These are phyloP conservation scores for Ceratobasidium sp. DNA, from an alignment of 1,284 basidiomycete species.

Conservation along the genomic window DNA sequence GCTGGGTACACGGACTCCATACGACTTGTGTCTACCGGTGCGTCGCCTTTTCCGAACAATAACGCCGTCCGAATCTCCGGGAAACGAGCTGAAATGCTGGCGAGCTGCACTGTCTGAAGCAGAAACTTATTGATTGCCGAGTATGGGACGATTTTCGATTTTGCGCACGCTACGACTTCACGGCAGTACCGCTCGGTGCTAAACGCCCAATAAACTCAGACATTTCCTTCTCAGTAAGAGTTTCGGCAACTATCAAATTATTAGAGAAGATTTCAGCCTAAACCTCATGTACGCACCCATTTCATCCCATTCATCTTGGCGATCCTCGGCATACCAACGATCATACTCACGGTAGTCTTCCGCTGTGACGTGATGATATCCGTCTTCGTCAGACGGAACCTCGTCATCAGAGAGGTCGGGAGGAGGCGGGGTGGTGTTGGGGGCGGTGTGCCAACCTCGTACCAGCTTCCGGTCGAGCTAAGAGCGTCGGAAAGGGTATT, in stretches of 20 bases:
- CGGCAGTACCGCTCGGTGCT: constrained; percentile 56
- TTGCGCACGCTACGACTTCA: not conserved
- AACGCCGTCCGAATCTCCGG: constrained; percentile 1
- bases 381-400: not conserved
- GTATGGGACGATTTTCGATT: not conserved
- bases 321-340: constrained; percentile 31
- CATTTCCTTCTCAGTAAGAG: constrained; percentile 16
- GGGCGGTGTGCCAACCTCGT: not conserved
- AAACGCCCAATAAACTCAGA: constrained; percentile 64
- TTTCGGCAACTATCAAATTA: not conserved
- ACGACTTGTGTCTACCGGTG: not conserved
- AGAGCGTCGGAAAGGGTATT: too few species aligned
- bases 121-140: not conserved
- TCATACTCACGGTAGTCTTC: constrained; percentile 37
- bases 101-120: constrained; percentile 1
- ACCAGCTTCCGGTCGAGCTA: not conserved
- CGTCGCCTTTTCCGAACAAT: not conserved
- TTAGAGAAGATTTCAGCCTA: not conserved
- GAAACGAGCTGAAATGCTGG: not conserved
- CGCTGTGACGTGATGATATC: not conserved
- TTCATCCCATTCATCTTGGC: not conserved
- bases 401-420: not conserved
- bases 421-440: not conserved
- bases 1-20: not conserved
- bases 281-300: not conserved